Base-by-base conservation (phyloP, 2,329 filamentous ascomycete species). In the Ampelomyces quisqualis region DNA sequence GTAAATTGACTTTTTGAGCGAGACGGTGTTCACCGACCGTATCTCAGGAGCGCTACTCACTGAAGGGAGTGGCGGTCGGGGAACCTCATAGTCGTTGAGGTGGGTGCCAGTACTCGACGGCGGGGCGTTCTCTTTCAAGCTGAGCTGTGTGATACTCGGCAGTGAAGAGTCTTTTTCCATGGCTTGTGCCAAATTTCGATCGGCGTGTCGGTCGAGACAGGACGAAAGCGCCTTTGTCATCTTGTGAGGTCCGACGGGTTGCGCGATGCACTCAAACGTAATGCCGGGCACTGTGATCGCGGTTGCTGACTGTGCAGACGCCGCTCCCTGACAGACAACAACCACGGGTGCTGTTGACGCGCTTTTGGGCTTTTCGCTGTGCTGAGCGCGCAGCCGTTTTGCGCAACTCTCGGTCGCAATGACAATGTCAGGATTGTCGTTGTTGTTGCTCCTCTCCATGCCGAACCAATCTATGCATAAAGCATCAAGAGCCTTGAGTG, bases 181-280 rank as follows among this genome's bases (percentile, higher is more conserved):
- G 2, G 43, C 35, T 11, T 52, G 45, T 1, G 30, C 44, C 18
- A 51, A 43, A 2, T 44, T 18, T 2, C 57, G 57, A 15, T 60
- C 58, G 7, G 51, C 45, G 18, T 65, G 50, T 15, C 65, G 60
- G 30, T 65, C 58, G 10, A 68, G 55, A 38, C 64, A 68, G 2
- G 62, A 65, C 0, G 49, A 40, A 2, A 69, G 44, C 4, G 66
- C 64, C 39, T 63, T 67, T 22, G 62, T 58, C 37, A 69, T 53
- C 43, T 69, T 69, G 42, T 68, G 64, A n/a, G 66, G 66, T 20
- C 66, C 66, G 19, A 60, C 62, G n/a, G 60, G 65, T 33, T 64
- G 65, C 14, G 58, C 45, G 22, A 67, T 65, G 28, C 64, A 66
- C 44, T 65, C 65, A 38, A 64, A 62, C 11, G 58, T 61, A 9